Conservation (phyloP, 2,329 filamentous ascomycete species). For the Seiridium cupressi region DNA sequence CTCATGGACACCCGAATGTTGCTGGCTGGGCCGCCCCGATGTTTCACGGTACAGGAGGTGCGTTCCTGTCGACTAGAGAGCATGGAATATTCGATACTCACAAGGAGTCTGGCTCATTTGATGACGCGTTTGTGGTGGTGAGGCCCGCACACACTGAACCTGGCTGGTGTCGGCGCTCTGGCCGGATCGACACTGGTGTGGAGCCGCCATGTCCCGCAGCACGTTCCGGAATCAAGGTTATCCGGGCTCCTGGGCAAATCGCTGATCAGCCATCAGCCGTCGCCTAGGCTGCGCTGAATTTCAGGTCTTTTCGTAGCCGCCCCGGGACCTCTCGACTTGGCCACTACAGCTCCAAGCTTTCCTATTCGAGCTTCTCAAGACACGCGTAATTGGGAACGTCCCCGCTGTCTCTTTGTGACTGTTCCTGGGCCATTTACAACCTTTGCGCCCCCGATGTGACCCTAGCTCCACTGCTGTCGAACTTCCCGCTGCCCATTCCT, state of each 20-base stretch:
- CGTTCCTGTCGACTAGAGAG: not conserved
- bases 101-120: not conserved
- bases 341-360: not conserved
- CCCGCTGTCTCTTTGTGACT: not conserved
- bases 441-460: not conserved
- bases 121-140: not conserved
- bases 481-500: not conserved
- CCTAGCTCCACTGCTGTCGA: not conserved
- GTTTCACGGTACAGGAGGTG: no score
- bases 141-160: constrained; percentile 3
- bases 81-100: not conserved
- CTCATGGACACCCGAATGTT: no score
- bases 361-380: not conserved
- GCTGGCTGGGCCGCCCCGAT: no score
- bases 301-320: no score
- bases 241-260: constrained; percentile 20
- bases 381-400: not conserved
- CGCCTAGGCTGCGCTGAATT: no score
- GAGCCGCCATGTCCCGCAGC: constrained; percentile 8
- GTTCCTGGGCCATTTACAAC: not conserved
- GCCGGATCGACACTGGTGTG: constrained; percentile 17
- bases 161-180: constrained; percentile 10
- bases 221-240: constrained; percentile 20
- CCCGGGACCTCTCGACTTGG: not conserved
- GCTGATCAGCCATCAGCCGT: constrained; percentile 12